Conservation (phyloP, 2,329 filamentous ascomycete genomes). For the Colletotrichum lentis region DNA sequence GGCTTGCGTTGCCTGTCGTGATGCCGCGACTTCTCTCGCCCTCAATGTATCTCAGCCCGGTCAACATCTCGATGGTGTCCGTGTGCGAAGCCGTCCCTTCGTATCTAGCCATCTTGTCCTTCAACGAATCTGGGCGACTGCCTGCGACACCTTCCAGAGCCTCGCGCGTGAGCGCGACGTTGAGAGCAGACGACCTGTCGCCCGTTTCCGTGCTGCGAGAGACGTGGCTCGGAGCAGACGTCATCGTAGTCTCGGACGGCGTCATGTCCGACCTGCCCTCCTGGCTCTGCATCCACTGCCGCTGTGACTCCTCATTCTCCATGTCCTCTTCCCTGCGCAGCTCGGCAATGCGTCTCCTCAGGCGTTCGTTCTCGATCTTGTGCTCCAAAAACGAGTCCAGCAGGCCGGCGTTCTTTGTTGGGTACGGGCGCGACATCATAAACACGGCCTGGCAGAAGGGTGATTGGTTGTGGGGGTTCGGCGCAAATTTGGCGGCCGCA, state of each 20-base stretch:
- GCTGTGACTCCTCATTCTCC: conserved; percentile 73
- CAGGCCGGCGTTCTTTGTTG: conserved; percentile 83
- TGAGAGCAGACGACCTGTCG: conserved; percentile 66
- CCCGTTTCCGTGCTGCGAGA: conserved; percentile 64
- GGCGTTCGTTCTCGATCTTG: conserved; percentile 92
- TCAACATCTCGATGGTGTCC: conserved; percentile 92
- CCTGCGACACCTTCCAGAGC: conserved; percentile 78
- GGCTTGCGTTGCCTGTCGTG: conserved; percentile 83
- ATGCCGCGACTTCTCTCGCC: conserved; percentile 89
- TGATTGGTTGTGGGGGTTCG: conserved; percentile 69
- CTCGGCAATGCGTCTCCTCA: conserved; percentile 84
- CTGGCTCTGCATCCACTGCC: conserved; percentile 67
- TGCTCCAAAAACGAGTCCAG: conserved; percentile 95
- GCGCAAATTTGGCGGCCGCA: conserved; percentile 70
- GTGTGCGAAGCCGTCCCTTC: conserved; percentile 77
- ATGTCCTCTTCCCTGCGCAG: conserved; percentile 86
- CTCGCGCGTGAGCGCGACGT: conserved; percentile 77
- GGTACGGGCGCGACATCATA: conserved; percentile 90
- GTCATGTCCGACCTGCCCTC: conserved; percentile 64
- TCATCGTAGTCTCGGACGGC: conserved; percentile 55
- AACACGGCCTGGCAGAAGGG: conserved; percentile 89
- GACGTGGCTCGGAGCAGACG: conserved; percentile 46
- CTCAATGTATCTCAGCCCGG: conserved; percentile 84
- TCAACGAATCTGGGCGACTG: conserved; percentile 76
- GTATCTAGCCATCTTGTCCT: conserved; percentile 85